A percentile compares a stretch with the other conserved stretches of the same genome.
These are phyloP conservation scores for Magnusiomyces suaveolens DNA, from an alignment of 1,139 yeast genomes.

Conservation along the genomic window DNA sequence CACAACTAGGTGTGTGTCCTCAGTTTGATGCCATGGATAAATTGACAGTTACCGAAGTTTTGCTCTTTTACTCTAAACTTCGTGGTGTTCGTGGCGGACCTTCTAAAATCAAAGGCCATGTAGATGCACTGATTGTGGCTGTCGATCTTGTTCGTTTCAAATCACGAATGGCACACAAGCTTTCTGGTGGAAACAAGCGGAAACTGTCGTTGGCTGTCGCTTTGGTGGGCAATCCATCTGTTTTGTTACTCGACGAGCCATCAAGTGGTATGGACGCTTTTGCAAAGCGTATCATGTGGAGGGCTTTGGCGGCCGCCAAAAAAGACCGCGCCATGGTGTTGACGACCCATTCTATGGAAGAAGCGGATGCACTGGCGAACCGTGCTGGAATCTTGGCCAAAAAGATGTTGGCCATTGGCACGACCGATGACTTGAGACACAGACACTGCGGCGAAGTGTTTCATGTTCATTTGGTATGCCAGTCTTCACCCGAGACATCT, in stretches of 20 bases:
- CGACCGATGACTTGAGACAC: conserved; percentile 24
- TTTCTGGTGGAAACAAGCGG: conserved; percentile 98
- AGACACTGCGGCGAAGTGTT: conserved; percentile 24
- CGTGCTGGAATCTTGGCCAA: conserved; percentile 32
- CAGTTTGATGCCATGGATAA: conserved; percentile 36
- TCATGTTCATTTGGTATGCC: conserved; percentile 28
- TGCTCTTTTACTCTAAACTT: conserved; percentile 29
- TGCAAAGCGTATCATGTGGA: conserved; percentile 36
- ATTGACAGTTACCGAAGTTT: conserved; percentile 30
- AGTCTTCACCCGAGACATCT: conserved; percentile 24
- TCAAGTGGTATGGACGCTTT: conserved; percentile 82
- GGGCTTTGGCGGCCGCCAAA: conserved; percentile 28
- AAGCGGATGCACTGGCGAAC: conserved; percentile 33
- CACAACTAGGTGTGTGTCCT: conserved; percentile 33
- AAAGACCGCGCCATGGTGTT: conserved; percentile 30
- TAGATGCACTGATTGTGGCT: conserved; percentile 46
- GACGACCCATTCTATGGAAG: conserved; percentile 36
- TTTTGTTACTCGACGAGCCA: conserved; percentile 90
- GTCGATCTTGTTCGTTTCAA: conserved; percentile 31
- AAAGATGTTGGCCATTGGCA: conserved; percentile 30
- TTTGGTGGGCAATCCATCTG: conserved; percentile 84
- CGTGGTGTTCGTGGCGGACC: conserved; percentile 35
- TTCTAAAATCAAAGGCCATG: conserved; percentile 84
- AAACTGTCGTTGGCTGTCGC: conserved; percentile 95
- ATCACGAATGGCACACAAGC: conserved; percentile 31